Evolutionary conservation across 2,329 filamentous ascomycete species (phyloP), one percentile per base, ranked within the genome.

Genomic region (Tothia fuscella): DNA sequence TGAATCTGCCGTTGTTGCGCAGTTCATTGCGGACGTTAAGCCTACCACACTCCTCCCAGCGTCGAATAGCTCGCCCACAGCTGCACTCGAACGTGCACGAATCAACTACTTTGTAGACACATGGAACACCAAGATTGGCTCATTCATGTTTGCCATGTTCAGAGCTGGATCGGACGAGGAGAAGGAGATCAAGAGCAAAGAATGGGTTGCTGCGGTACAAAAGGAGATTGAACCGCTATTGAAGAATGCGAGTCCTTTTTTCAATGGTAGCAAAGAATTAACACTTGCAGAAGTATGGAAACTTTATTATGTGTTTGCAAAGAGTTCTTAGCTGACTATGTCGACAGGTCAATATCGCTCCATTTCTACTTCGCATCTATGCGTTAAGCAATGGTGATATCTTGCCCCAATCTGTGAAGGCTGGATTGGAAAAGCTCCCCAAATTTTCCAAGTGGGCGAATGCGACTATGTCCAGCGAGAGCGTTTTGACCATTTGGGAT

Each of bases 191-290:
- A 54, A 71, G 3, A 64, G 59, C 0, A 59, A 70, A 17, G 69
- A 70, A 6, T 62, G 75, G n/a, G 62, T 80, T 3, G 66, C 64
- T 1, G 65, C 64, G 1, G 60, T 83, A 2, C 65, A 68, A 41
- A 84, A 80, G 62, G 82, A 89, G 52, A 63, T 91, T 42, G 84
- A 88, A 60, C 82, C 82, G 1, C 60, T 85, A 28, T 63, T 93
- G 20, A 53, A 56, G 9, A 59, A 64, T 38, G 63, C 63, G 5
- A 46, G 32, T 5, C 66, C 65, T 0, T 69, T 66, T 50, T 68
- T 68, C 44, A 63, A 61, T 1, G 65, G 65, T 0, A 64, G 59
- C 38, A 49, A 55, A n/a, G 57, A 60, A 54, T 54, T 87, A 30
- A 89, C 82, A 0, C 59, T 87, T 26, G 84, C 78, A 9, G 85